phyloP scores from a whole-genome alignment of 768 basidiomycete species.

The Panaeolus cyanescens region DNA sequence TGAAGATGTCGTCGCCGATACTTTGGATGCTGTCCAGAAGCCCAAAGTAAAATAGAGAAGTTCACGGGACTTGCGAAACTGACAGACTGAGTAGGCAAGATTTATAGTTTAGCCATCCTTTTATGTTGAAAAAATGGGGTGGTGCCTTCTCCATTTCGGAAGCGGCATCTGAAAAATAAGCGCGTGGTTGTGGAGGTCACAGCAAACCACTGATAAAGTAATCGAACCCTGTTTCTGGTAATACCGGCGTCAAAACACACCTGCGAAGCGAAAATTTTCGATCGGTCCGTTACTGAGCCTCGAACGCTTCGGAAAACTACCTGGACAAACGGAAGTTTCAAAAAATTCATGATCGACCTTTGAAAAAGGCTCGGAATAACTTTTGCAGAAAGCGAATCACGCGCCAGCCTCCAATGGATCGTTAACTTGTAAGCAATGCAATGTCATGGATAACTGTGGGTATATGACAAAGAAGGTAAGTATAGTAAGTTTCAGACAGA shows the following conservation, averaged over 20 bases:
- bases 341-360: too few species aligned
- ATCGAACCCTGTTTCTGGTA: not conserved
- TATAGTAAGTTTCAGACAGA: not conserved
- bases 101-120: not conserved
- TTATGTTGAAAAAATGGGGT: conserved; percentile 1
- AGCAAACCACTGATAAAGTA: not conserved
- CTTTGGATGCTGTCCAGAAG: not conserved
- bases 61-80: not conserved
- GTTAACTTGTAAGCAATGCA: not conserved
- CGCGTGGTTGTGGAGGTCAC: not conserved
- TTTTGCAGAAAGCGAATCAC: not conserved
- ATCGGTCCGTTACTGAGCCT: not conserved
- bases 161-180: not conserved
- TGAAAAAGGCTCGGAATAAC: too few species aligned
- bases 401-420: not conserved
- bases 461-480: conserved; percentile 1
- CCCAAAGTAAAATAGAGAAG: not conserved
- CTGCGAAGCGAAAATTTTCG: not conserved
- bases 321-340: too few species aligned
- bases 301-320: too few species aligned
- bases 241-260: not conserved
- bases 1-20: not conserved
- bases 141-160: not conserved
- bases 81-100: not conserved
- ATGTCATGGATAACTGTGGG: not conserved